phyloP scores from a whole-genome alignment of 2,329 filamentous ascomycete genomes.

The Akanthomyces lecanii region DNA sequence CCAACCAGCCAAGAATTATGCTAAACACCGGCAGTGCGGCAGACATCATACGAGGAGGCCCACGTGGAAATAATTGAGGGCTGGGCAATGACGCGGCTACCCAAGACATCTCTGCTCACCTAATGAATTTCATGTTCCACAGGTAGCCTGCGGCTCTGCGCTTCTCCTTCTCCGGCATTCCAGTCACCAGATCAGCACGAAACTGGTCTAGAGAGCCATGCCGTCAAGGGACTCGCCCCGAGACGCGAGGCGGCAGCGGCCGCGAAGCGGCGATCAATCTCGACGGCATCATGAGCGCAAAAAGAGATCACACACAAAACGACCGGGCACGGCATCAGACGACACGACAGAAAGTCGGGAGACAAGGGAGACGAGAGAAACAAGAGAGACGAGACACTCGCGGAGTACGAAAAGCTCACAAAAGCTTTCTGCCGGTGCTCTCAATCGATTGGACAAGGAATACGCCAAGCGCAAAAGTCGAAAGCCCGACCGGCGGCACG shows the following conservation, averaged over 20 bases:
- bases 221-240: slow-evolving; percentile 32
- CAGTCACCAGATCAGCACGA: slow-evolving; percentile 20
- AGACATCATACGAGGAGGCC: slow-evolving; percentile 9
- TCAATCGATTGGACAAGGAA: slow-evolving; percentile 62
- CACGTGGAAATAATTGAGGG: slow-evolving; percentile 11
- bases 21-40: slow-evolving; percentile 19
- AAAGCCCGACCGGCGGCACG: slow-evolving; percentile 37
- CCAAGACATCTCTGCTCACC: slow-evolving; percentile 12
- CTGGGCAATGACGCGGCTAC: slow-evolving; percentile 13
- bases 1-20: slow-evolving; percentile 21
- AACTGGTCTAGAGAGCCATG: slow-evolving; percentile 26
- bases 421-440: slow-evolving; percentile 47
- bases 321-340: slow-evolving; percentile 32
- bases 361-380: slow-evolving; percentile 18
- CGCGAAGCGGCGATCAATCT: slow-evolving; percentile 28
- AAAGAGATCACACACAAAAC: slow-evolving; percentile 30
- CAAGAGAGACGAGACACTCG: slow-evolving; percentile 22
- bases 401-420: slow-evolving; percentile 21
- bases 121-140: slow-evolving; percentile 4
- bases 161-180: slow-evolving; percentile 23
- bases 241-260: slow-evolving; percentile 27
- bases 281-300: slow-evolving; percentile 35
- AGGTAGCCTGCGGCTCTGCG: background rate
- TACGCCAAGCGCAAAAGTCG: slow-evolving; percentile 48
- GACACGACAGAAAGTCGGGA: slow-evolving; percentile 26